Base-by-base conservation (phyloP, 1,284 basidiomycete genomes). In the Boletellus deceptivus region DNA sequence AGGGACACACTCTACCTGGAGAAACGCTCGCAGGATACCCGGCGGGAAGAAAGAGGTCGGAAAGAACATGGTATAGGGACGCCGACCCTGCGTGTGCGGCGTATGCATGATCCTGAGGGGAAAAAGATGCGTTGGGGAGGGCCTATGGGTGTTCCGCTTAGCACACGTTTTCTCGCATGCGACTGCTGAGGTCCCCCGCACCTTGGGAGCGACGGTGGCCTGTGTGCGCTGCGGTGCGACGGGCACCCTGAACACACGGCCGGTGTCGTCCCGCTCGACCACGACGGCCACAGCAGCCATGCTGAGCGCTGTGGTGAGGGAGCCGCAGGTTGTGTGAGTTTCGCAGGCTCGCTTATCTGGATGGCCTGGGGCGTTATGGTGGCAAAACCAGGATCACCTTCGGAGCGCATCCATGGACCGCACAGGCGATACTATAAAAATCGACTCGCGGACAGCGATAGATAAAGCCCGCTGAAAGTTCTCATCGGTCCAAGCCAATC, bases 1-100 rank as follows among this genome's bases (percentile, higher is more conserved):
- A 37, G 11, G 16, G 24, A 36, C 16, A 3, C n/a, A 31, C 56
- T 63, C 51, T 52, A 81, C 83, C 83, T 64, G 80, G 72, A 40
- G 82, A 80, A 29, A 85, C 83, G 36, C 70, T 81, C 9, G 70
- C 61, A 3, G 83, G 82, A 58, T 82, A 85, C 0, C 82, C 81
- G 33, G 78, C 75, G 2, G 83, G 82, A 25, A 84, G 72, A 55
- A 86, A 85, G 22, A 84, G 69, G 46, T 77, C 75, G 13, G 64
- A 67, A 4, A 78, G 54, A 37, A 76, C 58, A 34, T 72, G 61
- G 27, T 53, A 38, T n/a, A 62, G 33, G 5, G 50, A 48, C 1
- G 20, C 50, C 4, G 43, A 29, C 36, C 36, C 31, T 14, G 7
- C 18, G 41, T n/a, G 24, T 18, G 39, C 8, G 24, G 33, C 3